These are phyloP conservation scores for Adenanthera pavonina DNA, from an alignment of 306 rosid species.

Conservation along the genomic window DNA sequence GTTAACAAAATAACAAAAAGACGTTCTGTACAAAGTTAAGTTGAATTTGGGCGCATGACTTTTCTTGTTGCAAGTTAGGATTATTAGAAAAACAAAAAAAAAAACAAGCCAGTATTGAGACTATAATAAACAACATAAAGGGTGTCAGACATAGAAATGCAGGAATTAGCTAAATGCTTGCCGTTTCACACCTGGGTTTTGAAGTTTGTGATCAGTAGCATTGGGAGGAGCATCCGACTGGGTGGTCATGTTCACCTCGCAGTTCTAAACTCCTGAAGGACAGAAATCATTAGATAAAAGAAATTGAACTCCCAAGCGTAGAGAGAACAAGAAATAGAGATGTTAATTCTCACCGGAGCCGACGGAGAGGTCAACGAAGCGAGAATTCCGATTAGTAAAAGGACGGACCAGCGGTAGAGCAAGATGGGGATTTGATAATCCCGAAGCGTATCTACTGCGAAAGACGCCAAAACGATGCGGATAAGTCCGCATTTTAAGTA, in stretches of 20 bases:
- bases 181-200: constrained; percentile 54
- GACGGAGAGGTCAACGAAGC: constrained; percentile 2
- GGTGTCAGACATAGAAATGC: background rate
- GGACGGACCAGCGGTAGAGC: background rate
- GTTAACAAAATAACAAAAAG: background rate
- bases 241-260: constrained; percentile 52
- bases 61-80: background rate
- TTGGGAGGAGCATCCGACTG: constrained; percentile 51
- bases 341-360: background rate
- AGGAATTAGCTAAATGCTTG: background rate
- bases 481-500: background rate
- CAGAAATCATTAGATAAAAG: background rate
- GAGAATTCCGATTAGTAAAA: background rate
- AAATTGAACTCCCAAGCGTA: background rate
- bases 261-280: constrained; percentile 27
- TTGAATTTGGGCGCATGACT: background rate
- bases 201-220: constrained; percentile 43
- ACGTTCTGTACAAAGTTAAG: background rate
- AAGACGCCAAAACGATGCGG: constrained; percentile 21
- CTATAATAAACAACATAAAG: background rate
- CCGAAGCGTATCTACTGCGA: constrained; percentile 26
- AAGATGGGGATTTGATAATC: constrained; percentile 35
- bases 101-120: background rate
- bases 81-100: background rate
- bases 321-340: background rate